Evolutionary conservation across 257 asterid genomes (phyloP).

Genomic region (Osmanthus fragrans): DNA sequence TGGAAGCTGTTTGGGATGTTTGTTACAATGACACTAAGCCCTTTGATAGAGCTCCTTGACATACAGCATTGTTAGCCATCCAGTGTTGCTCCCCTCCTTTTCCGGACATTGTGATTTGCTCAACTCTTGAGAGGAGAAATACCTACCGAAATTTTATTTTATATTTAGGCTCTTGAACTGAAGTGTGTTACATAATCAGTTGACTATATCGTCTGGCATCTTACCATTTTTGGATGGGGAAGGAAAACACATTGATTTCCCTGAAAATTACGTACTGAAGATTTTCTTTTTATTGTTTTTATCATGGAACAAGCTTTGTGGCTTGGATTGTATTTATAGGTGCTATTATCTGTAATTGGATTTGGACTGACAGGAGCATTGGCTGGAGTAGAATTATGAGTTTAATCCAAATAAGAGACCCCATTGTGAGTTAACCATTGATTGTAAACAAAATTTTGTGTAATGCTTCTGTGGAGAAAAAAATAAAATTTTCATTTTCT

Average conservation of each 20-base stretch:
- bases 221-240: neutral
- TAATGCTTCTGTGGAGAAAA: no score
- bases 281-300: no score
- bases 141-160: neutral
- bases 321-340: no score
- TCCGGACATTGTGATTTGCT: neutral
- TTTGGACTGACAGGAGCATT: no score
- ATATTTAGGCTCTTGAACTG: neutral
- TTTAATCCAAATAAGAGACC: no score
- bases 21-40: constrained; percentile 92
- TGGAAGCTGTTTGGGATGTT: constrained; percentile 93
- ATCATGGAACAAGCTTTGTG: no score
- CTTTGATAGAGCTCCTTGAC: constrained; percentile 85
- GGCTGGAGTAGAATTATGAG: no score
- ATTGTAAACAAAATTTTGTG: no score
- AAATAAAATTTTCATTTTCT: no score
- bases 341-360: no score
- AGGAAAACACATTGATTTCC: neutral
- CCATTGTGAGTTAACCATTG: no score
- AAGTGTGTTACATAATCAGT: neutral
- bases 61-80: neutral
- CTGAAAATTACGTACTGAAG: neutral
- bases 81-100: neutral
- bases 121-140: neutral
- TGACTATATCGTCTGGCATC: neutral